Percentiles rank a stretch among this genome's conserved stretches.
These are phyloP conservation scores for Pleodorina starrii DNA, from an alignment of 139 green algal species.

Conservation along the genomic window DNA sequence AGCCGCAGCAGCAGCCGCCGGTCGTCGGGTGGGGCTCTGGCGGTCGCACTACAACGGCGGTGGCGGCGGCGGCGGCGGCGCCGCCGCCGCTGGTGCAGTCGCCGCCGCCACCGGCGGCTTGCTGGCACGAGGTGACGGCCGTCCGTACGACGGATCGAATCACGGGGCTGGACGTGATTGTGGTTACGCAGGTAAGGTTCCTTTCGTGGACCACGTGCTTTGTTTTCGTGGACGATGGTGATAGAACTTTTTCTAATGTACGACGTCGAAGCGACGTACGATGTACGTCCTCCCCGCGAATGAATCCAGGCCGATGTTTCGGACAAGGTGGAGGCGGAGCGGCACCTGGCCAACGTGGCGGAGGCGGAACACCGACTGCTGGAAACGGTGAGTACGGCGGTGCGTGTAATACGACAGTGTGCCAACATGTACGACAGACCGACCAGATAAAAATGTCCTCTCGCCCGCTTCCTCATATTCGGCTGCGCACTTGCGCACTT, in stretches of 20 bases:
- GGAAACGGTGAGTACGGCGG: background rate
- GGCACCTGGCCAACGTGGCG: background rate
- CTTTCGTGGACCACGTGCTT: no score
- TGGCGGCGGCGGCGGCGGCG: background rate
- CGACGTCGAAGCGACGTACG: no score
- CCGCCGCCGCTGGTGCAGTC: background rate
- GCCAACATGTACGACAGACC: no score
- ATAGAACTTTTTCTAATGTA: no score
- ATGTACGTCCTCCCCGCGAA: no score
- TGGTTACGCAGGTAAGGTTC: background rate
- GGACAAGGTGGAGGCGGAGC: background rate
- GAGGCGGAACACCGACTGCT: slow-evolving; percentile 1
- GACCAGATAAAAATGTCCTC: no score
- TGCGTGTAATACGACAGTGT: background rate
- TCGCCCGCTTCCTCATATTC: no score
- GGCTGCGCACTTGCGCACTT: no score
- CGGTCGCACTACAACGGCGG: no score
- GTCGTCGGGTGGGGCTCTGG: no score
- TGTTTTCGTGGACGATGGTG: no score
- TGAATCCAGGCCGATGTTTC: background rate
- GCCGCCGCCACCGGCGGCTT: background rate
- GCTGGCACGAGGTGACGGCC: slow-evolving; percentile 6
- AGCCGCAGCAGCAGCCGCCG: background rate
- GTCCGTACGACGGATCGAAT: background rate
- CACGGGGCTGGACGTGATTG: background rate